Evolutionary conservation across 352 stramenopile genomes (phyloP), one percentile per base, ranked within the genome.

Genomic region (Halophytophthora polymorphica): DNA sequence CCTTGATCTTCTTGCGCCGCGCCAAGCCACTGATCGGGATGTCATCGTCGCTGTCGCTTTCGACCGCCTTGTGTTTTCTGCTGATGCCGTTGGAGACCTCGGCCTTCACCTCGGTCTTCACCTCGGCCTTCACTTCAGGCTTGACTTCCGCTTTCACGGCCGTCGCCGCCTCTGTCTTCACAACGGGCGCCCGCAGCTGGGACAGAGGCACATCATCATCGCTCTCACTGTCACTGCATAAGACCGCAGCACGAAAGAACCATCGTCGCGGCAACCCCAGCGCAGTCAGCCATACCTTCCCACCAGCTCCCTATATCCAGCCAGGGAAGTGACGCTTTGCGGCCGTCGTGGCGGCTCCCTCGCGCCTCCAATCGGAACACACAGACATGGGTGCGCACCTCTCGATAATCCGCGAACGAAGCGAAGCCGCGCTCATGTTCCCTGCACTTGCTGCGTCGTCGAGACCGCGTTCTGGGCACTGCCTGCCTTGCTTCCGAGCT

Each of bases 131-230:
- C 3, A 57, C 46, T 39, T 58, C 40, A 22, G 56, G 12, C 42
- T 73, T 73, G 28, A 64, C 42, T 22, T 58, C 58, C 18, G 53
- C 35, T 45, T 66, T 66, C 36, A 57, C 25, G 7, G 19, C 19
- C n/a, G 18, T 19, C 18, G 45, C 22, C n/a, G n/a, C n/a, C n/a
- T n/a, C n/a, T n/a, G n/a, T n/a, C 17, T 67, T 68, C 12, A 48
- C 25, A 4, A 50, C 50, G n/a, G 52, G 25, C 5, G 50, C 45
- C 7, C 78, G 73, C 38, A 93, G 51, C 41, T 83, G 69, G n/a
- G 81, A 82, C 35, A 94, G 66, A 47, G 83, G 83, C 2, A 92
- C 50, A 53, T 93, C 77, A 57, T 90, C 81, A 53, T 92, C 83
- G 53, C 81, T 90, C 53, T 90, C 78, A 44, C 76, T 88, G 46